Base-by-base conservation (phyloP, 2,329 filamentous ascomycete genomes). In the Xylaria sp. region DNA sequence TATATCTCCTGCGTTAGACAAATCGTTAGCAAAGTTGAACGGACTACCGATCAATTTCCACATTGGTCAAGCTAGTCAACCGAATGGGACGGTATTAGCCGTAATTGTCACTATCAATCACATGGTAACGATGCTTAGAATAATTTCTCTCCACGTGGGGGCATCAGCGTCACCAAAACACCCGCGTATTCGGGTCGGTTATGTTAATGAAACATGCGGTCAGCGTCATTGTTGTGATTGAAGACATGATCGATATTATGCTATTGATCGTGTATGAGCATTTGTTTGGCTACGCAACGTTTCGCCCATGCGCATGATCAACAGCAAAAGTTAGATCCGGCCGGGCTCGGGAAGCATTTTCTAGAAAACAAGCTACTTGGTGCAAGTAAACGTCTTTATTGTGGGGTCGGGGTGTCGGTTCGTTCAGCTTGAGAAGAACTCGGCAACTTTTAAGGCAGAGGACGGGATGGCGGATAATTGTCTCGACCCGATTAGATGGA, bases 391-490 rank as follows among this genome's bases (percentile, higher is more conserved):
- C 31, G 53, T 56, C 33, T 23, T 38, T 7, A 20, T 15, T 54
- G 59, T 61, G 59, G 59, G 49, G 9, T 31, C 79, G 54, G 59
- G 46, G 20, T 44, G 44, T 67, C 54, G 59, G 53, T 54, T 42
- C 10, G 23, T 11, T 40, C 20, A n/a, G 15, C 6, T 44, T 13
- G 44, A 63, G 54, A 23, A 26, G 23, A 28, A 10, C 9, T 61
- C 49, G 49, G 57, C 13, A 17, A 42, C n/a, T 44, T 64, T 59
- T 57, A 59, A n/a, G n/a, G n/a, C n/a, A n/a, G n/a, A n/a, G n/a
- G n/a, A n/a, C 65, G 68, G 68, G 68, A 40, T 59, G 51, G 44
- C 68, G 68, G 68, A 63, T 36, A 61, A 51, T 67, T 67, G 65
- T 20, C 53, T 54, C 51, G 67, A 56, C 61, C 68, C 68, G 68